These are phyloP conservation scores for Biscutella auriculata DNA, from an alignment of 441 rosid species.

Conservation along the genomic window DNA sequence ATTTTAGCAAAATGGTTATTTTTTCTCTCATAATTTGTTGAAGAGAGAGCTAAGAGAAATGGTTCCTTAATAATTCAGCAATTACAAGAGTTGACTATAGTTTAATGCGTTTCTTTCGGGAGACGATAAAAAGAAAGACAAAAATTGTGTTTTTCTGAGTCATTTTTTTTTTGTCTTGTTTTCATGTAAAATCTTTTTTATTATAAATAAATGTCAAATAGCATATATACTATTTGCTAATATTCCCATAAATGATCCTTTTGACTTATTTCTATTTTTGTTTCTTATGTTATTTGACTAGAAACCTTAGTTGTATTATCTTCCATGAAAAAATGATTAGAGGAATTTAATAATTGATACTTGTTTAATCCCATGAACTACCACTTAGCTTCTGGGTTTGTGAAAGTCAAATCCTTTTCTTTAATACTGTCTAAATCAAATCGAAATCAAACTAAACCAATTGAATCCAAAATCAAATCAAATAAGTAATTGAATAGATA, in stretches of 20 bases:
- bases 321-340: slow-evolving; percentile 3
- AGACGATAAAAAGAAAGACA: slow-evolving; percentile 11
- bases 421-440: slow-evolving; percentile 36
- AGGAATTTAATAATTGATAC: background rate
- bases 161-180: slow-evolving; percentile 8
- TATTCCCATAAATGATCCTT: slow-evolving; percentile 15
- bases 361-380: slow-evolving; percentile 2
- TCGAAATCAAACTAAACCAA: too few relatives aligned
- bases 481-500: too few relatives aligned
- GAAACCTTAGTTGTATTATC: background rate
- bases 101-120: slow-evolving; percentile 1
- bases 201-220: background rate
- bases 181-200: background rate
- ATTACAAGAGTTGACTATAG: too few relatives aligned
- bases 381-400: slow-evolving; percentile 15
- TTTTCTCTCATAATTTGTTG: too few relatives aligned
- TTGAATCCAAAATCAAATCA: too few relatives aligned
- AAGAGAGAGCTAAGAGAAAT: too few relatives aligned
- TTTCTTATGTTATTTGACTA: slow-evolving; percentile 2
- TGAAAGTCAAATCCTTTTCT: slow-evolving; percentile 65
- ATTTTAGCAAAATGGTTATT: too few relatives aligned
- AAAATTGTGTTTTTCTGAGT: slow-evolving; percentile 5
- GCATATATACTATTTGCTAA: slow-evolving; percentile 9
- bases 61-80: too few relatives aligned
- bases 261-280: background rate